Evolutionary conservation across 2,329 filamentous ascomycete species (phyloP).

Genomic region (Ophiocordyceps camponoti-rufipedis): DNA sequence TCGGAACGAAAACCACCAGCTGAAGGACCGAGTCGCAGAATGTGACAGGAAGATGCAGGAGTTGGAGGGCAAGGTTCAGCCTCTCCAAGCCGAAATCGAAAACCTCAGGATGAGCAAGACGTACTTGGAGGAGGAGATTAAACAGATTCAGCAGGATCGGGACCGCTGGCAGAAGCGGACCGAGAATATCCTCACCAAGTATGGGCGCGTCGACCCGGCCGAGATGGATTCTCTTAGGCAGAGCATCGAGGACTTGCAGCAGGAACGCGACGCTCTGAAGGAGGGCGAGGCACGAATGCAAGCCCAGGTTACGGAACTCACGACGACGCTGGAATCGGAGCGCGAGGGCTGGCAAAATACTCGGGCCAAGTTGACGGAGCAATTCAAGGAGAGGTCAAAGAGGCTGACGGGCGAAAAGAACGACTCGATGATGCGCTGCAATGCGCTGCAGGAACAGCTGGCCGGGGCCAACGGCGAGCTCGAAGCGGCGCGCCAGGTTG

Average conservation of each 20-base stretch:
- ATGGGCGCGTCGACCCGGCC: slow-evolving; percentile 84
- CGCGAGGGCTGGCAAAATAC: slow-evolving; percentile 32
- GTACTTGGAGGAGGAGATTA: slow-evolving; percentile 73
- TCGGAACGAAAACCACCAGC: slow-evolving; percentile 67
- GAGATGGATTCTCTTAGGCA: slow-evolving; percentile 82
- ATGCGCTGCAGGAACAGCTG: slow-evolving; percentile 31
- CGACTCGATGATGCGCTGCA: slow-evolving; percentile 31
- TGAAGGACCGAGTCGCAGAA: slow-evolving; percentile 56
- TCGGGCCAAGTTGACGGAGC: slow-evolving; percentile 36
- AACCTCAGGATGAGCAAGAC: slow-evolving; percentile 70
- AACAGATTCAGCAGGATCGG: slow-evolving; percentile 74
- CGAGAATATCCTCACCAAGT: slow-evolving; percentile 88
- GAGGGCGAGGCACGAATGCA: slow-evolving; percentile 31
- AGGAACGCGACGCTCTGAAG: slow-evolving; percentile 42
- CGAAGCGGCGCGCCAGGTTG: slow-evolving; percentile 23
- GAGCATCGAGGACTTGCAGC: slow-evolving; percentile 46
- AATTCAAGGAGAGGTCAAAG: slow-evolving; percentile 42
- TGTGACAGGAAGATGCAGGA: slow-evolving; percentile 60
- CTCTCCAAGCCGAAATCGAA: slow-evolving; percentile 60
- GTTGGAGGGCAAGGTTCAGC: slow-evolving; percentile 58
- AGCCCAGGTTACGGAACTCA: slow-evolving; percentile 31
- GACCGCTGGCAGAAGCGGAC: slow-evolving; percentile 93
- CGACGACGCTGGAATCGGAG: slow-evolving; percentile 34
- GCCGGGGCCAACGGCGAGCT: slow-evolving; percentile 34
- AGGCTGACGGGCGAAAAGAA: slow-evolving; percentile 35